A percentile compares a stretch with the other conserved stretches of the same genome.
Evolutionary conservation across 2,329 filamentous ascomycete genomes (phyloP).

Genomic region (Phaeosphaeriaceae sp.): DNA sequence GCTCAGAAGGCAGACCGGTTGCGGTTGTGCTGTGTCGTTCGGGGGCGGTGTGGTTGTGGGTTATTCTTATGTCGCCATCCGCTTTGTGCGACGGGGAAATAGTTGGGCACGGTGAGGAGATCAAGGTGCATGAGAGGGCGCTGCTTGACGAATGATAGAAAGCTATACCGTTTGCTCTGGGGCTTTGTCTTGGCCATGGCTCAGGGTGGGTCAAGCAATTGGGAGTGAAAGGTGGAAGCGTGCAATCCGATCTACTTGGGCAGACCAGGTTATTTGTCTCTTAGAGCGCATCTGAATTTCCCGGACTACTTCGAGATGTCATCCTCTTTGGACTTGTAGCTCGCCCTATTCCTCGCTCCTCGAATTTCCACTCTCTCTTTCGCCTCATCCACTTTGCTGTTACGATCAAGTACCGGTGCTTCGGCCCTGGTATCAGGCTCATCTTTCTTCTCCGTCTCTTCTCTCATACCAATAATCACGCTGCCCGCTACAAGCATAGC

Average conservation of each 20-base stretch:
- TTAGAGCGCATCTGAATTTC: not conserved
- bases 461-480: conserved; percentile 77
- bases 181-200: not conserved
- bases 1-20: not conserved
- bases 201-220: not conserved
- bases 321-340: conserved; percentile 38
- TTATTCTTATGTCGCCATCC: not conserved
- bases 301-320: conserved; percentile 35
- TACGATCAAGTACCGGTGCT: conserved; percentile 27
- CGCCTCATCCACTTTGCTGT: conserved; percentile 21
- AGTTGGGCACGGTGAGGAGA: not conserved
- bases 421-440: conserved; percentile 30
- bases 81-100: not conserved
- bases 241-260: not conserved
- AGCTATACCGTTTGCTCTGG: not conserved
- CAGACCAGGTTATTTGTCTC: not conserved
- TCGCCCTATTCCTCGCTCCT: conserved; percentile 30
- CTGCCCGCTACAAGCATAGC: conserved; percentile 76
- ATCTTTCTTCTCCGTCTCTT: conserved; percentile 56
- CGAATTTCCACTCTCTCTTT: conserved; percentile 37
- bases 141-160: not conserved
- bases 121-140: not conserved
- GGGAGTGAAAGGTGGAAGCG: not conserved
- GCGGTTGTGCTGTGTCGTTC: not conserved
- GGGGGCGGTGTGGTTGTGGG: not conserved